Evolutionary conservation across 2,329 filamentous ascomycete species (phyloP).

Genomic region (Penicillium oxalicum): DNA sequence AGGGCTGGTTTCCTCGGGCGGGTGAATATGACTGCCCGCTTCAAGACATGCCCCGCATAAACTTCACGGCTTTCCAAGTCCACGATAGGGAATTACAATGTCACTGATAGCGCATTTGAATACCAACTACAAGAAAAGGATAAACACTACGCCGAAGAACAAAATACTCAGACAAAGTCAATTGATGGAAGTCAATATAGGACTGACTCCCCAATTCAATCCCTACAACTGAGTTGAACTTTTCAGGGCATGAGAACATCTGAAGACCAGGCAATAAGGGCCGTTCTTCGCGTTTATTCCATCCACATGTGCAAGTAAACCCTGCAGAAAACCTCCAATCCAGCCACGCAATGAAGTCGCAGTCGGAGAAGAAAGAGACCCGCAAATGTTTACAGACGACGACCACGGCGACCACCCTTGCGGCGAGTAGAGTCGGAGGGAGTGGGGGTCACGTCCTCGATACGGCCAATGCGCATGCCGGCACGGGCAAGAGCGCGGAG

Average conservation of each 20-base stretch:
- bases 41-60: no score
- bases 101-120: no score
- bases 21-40: no score
- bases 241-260: conserved; percentile 35
- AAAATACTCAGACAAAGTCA: conserved; percentile 16
- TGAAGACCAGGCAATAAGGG: conserved; percentile 48
- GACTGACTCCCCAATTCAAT: conserved; percentile 20
- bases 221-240: conserved; percentile 21
- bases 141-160: neutral
- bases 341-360: conserved; percentile 26
- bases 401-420: conserved; percentile 99
- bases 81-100: no score
- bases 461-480: conserved; percentile 99
- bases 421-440: conserved; percentile 98
- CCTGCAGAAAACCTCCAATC: conserved; percentile 29
- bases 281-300: conserved; percentile 52
- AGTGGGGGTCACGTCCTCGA: conserved; percentile 98
- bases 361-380: conserved; percentile 26
- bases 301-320: conserved; percentile 39
- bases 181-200: conserved; percentile 18
- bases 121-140: no score
- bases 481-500: conserved; percentile 98
- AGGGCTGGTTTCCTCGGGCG: no score
- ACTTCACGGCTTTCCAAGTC: no score
- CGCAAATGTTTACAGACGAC: conserved; percentile 77